Base-by-base conservation (phyloP, 495 filamentous ascomycete species). In the Aspergillus wentii region DNA sequence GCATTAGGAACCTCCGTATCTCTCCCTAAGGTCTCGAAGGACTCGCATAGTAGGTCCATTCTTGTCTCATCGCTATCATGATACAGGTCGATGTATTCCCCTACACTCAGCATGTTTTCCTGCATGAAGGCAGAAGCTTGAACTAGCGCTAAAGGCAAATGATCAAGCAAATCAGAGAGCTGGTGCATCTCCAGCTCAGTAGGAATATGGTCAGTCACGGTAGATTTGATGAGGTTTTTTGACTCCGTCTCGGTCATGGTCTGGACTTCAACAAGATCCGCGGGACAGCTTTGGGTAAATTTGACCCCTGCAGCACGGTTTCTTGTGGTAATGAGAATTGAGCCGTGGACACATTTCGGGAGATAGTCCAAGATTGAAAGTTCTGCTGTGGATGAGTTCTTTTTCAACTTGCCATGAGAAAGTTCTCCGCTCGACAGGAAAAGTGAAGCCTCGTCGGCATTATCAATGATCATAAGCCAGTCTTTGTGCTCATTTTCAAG, bases 381-480 rank as follows among this genome's bases (percentile, higher is more conserved):
- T 14, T 15, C 33, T 20, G 37, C 30, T 34, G 11, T 25, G 36
- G 20, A 3, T 22, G 19, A 35, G 13, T 17, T 23, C 30, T 30
- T 46, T n/a, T n/a, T n/a, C n/a, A n/a, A n/a, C n/a, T n/a, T n/a
- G n/a, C n/a, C n/a, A n/a, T n/a, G n/a, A 40, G 23, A 50, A 46
- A 20, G 33, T 27, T 15, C 9, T 25, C 13, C 25, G 17, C 10
- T 16, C 17, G 37, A 32, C 7, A 25, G 17, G 26, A 46, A 46
- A 10, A 66, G 18, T 17, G 63, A 52, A 5, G 47, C 35, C 45
- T 75, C 64, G 46, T 78, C 71, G 7, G 67, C 71, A 39, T 73
- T 76, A 45, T 79, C 72, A 17, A 78, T 54, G n/a, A 75, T 50
- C 38, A 77, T 40, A 16, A 74, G 33, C 74, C 72, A 79, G 5